A percentile compares a stretch with the other conserved stretches of the same genome.
phyloP scores from a whole-genome alignment of 768 basidiomycete genomes.

The Exsudoporus frostii region DNA sequence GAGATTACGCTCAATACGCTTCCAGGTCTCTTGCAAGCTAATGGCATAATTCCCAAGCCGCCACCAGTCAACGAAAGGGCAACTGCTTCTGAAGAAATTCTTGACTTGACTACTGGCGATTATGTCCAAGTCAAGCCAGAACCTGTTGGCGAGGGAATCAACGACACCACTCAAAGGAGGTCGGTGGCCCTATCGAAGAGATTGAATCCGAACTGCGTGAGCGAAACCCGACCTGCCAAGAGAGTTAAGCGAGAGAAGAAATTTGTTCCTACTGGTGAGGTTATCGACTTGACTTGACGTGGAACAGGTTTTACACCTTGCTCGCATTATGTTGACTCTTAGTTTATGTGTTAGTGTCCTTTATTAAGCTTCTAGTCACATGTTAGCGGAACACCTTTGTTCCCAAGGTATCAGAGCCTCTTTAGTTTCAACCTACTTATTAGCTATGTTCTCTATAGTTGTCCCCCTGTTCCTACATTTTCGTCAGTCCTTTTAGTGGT shows the following conservation, averaged over 20 bases:
- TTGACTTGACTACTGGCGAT: constrained; percentile 20
- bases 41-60: constrained; percentile 24
- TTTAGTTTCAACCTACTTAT: not conserved
- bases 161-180: not conserved
- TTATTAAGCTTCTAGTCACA: not conserved
- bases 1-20: not conserved
- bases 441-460: not conserved
- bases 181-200: not conserved
- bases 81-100: constrained; percentile 5
- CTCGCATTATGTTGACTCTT: not conserved
- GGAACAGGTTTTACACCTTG: not conserved
- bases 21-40: constrained; percentile 27
- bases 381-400: not conserved
- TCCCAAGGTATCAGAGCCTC: not conserved
- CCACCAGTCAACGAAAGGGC: not conserved
- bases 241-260: constrained; percentile 26
- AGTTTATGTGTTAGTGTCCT: not conserved
- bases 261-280: constrained; percentile 15
- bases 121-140: constrained; percentile 8
- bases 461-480: not conserved
- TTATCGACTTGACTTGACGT: constrained; percentile 32
- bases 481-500: not conserved
- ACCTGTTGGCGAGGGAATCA: constrained; percentile 4
- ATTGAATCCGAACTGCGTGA: not conserved
- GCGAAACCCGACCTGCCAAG: constrained; percentile 16